phyloP scores from a whole-genome alignment of 805 yeast genomes.

The Candida peoriensis region DNA sequence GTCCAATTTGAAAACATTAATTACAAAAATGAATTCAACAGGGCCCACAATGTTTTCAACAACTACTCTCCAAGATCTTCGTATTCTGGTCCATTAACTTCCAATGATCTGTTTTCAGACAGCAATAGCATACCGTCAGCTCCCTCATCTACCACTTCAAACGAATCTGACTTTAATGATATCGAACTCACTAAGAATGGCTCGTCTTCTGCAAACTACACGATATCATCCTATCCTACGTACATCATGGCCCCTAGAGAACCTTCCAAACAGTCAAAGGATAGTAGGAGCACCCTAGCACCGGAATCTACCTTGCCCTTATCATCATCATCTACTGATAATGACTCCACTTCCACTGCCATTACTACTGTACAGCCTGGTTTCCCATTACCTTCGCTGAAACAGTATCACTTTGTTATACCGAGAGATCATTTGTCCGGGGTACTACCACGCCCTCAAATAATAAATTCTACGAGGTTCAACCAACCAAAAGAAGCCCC shows the following conservation, averaged over 20 bases:
- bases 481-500: no score
- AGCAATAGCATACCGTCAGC: not conserved
- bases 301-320: no score
- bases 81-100: not conserved
- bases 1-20: not conserved
- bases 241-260: constrained; percentile 1
- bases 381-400: constrained; percentile 5
- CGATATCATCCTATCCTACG: constrained; percentile 1
- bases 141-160: not conserved
- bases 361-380: not conserved
- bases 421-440: constrained; percentile 11
- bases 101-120: not conserved
- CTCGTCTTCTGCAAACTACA: no score
- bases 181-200: no score
- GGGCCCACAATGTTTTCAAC: no score
- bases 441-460: no score
- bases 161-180: not conserved
- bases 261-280: not conserved
- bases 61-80: constrained; percentile 1
- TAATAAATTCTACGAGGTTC: no score
- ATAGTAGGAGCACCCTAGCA: no score
- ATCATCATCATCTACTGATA: not conserved
- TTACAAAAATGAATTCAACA: no score
- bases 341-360: not conserved
- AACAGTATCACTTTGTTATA: constrained; percentile 8